A percentile compares a stretch with the other conserved stretches of the same genome.
phyloP scores from a whole-genome alignment of 1,284 basidiomycete genomes.

The Irpex sp. region DNA sequence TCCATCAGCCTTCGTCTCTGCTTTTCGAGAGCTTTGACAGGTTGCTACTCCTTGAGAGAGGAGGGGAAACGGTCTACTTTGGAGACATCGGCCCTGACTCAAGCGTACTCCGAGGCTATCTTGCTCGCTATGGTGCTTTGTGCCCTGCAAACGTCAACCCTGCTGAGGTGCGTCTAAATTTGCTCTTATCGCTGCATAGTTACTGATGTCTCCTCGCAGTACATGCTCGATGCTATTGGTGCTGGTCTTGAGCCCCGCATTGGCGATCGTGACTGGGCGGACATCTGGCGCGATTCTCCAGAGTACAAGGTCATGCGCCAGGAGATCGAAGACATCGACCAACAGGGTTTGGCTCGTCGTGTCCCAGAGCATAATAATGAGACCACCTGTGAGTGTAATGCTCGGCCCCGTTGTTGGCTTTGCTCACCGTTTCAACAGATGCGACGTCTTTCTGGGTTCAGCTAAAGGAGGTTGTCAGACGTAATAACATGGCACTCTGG shows the following conservation, averaged over 20 bases:
- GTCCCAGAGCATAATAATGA: conserved; percentile 17
- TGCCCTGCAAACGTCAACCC: conserved; percentile 55
- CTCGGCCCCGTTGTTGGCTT: not conserved
- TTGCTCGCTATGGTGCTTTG: conserved; percentile 59
- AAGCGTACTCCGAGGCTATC: conserved; percentile 61
- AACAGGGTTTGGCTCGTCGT: conserved; percentile 22
- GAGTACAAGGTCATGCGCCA: conserved; percentile 29
- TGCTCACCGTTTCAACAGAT: conserved; percentile 34
- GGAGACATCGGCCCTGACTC: conserved; percentile 75
- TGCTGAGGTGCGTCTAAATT: conserved; percentile 22
- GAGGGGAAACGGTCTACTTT: conserved; percentile 76
- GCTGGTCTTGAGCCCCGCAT: conserved; percentile 43
- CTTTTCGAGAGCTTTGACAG: conserved; percentile 78
- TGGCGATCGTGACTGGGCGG: conserved; percentile 61
- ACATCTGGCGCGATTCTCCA: conserved; percentile 56
- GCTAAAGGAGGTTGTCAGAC: conserved; percentile 66
- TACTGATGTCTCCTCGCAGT: conserved; percentile 17
- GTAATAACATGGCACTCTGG: conserved; percentile 81
- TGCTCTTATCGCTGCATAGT: not conserved
- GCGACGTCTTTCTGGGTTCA: conserved; percentile 82
- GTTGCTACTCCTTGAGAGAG: conserved; percentile 59
- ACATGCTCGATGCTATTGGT: conserved; percentile 37
- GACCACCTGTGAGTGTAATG: conserved; percentile 26
- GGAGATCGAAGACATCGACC: conserved; percentile 35
- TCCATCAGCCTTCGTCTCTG: conserved; percentile 72